Evolutionary conservation across 1,284 basidiomycete species (phyloP), one percentile per base, ranked within the genome.

Genomic region (Laetiporus sulphureus): DNA sequence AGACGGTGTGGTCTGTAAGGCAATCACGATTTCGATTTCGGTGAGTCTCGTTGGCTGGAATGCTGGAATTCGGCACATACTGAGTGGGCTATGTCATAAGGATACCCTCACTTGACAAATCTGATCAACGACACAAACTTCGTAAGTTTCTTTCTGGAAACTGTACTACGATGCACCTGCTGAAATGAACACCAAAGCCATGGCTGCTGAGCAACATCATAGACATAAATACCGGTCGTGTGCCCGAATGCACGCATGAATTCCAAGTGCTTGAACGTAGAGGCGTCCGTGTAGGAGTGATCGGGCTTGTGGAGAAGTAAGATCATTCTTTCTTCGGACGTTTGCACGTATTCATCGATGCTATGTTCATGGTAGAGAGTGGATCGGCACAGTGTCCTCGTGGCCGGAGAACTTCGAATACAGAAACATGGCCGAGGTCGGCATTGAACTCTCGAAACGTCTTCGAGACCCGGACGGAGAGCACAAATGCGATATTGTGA

Each of bases 1-100:
- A 15, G 20, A 20, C 13, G 12, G 23, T 4, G 10, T 8, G 38
- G 13, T 16, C 12, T 3, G 42, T 19, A 43, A 84, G 84, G 87
- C 6, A 91, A 91, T 56, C 88, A 91, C 54, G 88, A 91, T 57
- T 89, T 90, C 59, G 87, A 90, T 59, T 88, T 88, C 51, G 75
- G 69, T 66, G 39, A 45, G 42, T 43, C 20, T 32, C 13, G 25
- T 27, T 27, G 25, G 8, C 8, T 27, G 25, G 13, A 8, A 13
- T n/a, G n/a, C n/a, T n/a, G n/a, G n/a, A n/a, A n/a, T n/a, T n/a
- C n/a, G n/a, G n/a, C n/a, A n/a, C n/a, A n/a, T n/a, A n/a, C n/a
- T n/a, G n/a, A n/a, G n/a, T n/a, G n/a, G n/a, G n/a, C n/a, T n/a
- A n/a, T n/a, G n/a, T 21, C 13, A 35, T 19, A 41, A 88, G 86